These are phyloP conservation scores for Aspergillus sp. DNA, from an alignment of 2,329 filamentous ascomycete species.

Conservation along the genomic window DNA sequence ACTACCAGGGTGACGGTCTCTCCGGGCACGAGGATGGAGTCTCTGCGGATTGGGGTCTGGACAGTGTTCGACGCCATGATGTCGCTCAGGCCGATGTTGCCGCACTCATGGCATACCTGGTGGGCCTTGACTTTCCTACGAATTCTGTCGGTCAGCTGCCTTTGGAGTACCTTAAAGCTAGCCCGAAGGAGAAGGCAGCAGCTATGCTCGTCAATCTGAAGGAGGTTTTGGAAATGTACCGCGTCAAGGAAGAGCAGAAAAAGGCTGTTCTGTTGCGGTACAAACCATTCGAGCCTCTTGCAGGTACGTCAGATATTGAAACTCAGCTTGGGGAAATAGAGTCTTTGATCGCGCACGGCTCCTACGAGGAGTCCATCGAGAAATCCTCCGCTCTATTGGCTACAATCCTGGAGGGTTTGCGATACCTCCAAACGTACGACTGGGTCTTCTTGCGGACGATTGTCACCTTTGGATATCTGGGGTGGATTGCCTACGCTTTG, in stretches of 20 bases:
- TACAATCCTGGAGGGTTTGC: slow-evolving; percentile 74
- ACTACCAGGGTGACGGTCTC: slow-evolving; percentile 56
- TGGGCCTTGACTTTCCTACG: slow-evolving; percentile 84
- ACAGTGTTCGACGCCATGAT: slow-evolving; percentile 80
- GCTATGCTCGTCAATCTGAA: slow-evolving; percentile 81
- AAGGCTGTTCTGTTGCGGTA: slow-evolving; percentile 73
- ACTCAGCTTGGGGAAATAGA: slow-evolving; percentile 68
- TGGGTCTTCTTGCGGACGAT: slow-evolving; percentile 92
- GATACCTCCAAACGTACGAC: slow-evolving; percentile 97
- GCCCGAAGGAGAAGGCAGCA: slow-evolving; percentile 73
- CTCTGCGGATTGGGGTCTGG: slow-evolving; percentile 83
- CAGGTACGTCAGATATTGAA: slow-evolving; percentile 61
- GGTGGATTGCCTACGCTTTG: slow-evolving; percentile 91
- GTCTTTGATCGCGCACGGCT: slow-evolving; percentile 62
- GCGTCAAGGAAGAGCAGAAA: slow-evolving; percentile 87
- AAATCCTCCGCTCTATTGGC: slow-evolving; percentile 75
- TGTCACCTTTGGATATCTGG: slow-evolving; percentile 86
- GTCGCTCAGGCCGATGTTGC: slow-evolving; percentile 93
- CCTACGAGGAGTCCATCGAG: slow-evolving; percentile 74
- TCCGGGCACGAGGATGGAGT: slow-evolving; percentile 84
- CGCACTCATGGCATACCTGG: slow-evolving; percentile 90
- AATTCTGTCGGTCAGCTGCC: slow-evolving; percentile 96
- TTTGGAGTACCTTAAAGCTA: slow-evolving; percentile 73
- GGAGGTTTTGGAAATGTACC: slow-evolving; percentile 92
- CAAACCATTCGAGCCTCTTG: slow-evolving; percentile 70